Evolutionary conservation across 495 filamentous ascomycete genomes (phyloP).

Genomic region (Antarctomyces pellizariae): DNA sequence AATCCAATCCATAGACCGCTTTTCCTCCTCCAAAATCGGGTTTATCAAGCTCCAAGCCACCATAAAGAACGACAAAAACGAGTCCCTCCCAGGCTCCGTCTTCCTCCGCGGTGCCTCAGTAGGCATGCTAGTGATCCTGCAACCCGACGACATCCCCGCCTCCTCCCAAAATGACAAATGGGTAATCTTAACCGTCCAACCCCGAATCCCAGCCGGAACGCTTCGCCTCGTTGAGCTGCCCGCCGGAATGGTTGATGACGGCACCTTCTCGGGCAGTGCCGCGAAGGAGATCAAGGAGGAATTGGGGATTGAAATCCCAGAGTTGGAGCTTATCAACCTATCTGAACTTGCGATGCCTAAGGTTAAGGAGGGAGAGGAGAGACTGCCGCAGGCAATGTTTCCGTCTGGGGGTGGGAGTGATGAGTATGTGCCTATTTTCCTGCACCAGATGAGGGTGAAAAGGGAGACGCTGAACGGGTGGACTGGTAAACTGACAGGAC

Average conservation of each 20-base stretch:
- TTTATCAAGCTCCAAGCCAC: constrained; percentile 56
- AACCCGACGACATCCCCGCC: constrained; percentile 37
- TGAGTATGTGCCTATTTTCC: constrained; percentile 60
- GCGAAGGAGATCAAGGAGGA: constrained; percentile 73
- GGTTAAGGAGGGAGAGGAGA: constrained; percentile 8
- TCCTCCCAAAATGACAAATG: constrained; percentile 30
- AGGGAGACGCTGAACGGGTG: constrained; percentile 38
- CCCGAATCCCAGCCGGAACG: constrained; percentile 56
- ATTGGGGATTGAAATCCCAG: constrained; percentile 28
- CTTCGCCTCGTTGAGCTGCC: constrained; percentile 60
- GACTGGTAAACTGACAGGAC: constrained; percentile 54
- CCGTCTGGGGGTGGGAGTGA: constrained; percentile 65
- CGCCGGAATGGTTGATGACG: constrained; percentile 77
- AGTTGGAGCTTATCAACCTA: constrained; percentile 42
- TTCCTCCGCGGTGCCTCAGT: constrained; percentile 69
- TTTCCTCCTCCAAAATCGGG: constrained; percentile 37
- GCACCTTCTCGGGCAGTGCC: constrained; percentile 52
- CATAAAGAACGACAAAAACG: constrained; percentile 36
- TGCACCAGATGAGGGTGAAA: constrained; percentile 45
- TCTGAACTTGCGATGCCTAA: constrained; percentile 28
- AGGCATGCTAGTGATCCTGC: constrained; percentile 57
- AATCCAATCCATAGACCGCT: constrained; percentile 54
- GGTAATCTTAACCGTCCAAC: constrained; percentile 61
- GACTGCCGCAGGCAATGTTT: constrained; percentile 40
- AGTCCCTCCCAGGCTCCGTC: constrained; percentile 48